Percentiles rank a stretch among this genome's conserved stretches.
phyloP scores from a whole-genome alignment of 305 asterid species.

The Withania somnifera region DNA sequence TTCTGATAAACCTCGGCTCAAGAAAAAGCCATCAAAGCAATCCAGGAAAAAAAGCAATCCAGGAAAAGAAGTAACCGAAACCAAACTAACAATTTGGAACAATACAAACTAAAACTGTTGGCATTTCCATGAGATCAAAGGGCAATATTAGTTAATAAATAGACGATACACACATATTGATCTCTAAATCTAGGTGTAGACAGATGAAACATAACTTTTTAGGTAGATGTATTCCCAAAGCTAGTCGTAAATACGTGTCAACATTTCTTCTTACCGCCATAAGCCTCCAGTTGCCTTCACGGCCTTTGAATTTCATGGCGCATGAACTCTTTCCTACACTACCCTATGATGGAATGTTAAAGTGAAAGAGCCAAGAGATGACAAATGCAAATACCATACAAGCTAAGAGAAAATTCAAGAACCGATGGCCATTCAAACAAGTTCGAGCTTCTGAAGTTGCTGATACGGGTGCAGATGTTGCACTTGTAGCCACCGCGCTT shows the following conservation, averaged over 20 bases:
- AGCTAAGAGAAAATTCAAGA: conserved; percentile 69
- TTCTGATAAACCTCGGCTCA: no score
- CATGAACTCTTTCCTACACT: background rate
- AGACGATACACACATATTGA: background rate
- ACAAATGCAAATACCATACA: conserved; percentile 91
- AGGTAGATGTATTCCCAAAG: background rate
- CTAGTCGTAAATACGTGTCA: background rate
- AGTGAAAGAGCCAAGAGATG: conserved; percentile 93
- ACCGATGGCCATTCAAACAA: conserved; percentile 71
- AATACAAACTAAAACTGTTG: background rate
- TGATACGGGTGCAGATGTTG: conserved; percentile 20
- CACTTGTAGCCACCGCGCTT: conserved; percentile 6
- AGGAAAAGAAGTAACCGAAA: no score
- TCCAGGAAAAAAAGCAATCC: no score
- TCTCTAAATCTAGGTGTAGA: background rate
- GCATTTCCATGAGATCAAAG: background rate
- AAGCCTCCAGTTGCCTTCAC: background rate
- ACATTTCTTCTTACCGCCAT: background rate
- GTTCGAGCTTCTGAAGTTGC: conserved; percentile 36
- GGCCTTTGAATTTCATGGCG: background rate
- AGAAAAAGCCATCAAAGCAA: no score
- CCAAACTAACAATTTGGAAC: background rate
- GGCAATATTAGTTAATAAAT: background rate
- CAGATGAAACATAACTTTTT: background rate
- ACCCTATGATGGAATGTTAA: conserved; percentile 59